Evolutionary conservation across 805 yeast genomes (phyloP).

Genomic region (Yamadazyma paraphyllophila): DNA sequence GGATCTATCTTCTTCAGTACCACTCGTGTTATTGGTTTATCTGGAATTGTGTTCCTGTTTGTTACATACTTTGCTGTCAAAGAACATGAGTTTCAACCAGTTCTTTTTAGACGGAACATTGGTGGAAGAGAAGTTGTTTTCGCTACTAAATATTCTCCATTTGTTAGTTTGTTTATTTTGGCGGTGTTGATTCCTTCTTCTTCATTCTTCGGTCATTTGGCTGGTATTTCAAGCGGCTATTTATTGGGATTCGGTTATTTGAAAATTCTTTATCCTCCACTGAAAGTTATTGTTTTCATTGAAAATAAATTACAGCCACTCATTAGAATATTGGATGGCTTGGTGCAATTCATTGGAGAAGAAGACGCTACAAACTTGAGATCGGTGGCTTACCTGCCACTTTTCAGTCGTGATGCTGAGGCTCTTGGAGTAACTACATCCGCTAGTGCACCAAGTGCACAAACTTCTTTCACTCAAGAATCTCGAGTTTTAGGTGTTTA

Average conservation of each 20-base stretch:
- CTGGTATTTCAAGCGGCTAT: constrained; percentile 68
- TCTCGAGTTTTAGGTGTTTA: constrained; percentile 22
- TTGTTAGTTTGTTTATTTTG: constrained; percentile 47
- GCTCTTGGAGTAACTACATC: constrained; percentile 6
- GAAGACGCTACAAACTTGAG: constrained; percentile 52
- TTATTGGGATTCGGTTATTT: constrained; percentile 57
- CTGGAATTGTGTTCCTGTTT: constrained; percentile 73
- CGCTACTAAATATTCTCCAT: constrained; percentile 63
- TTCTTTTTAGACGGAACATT: constrained; percentile 26
- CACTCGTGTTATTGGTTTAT: constrained; percentile 60
- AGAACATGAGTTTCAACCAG: constrained; percentile 39
- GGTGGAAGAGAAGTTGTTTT: constrained; percentile 39
- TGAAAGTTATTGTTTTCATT: constrained; percentile 59
- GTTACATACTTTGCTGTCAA: constrained; percentile 57
- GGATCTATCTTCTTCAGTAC: constrained; percentile 52
- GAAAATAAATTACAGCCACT: constrained; percentile 52
- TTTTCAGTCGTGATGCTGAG: constrained; percentile 16
- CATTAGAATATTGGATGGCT: constrained; percentile 53
- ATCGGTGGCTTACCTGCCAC: constrained; percentile 27
- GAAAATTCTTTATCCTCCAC: constrained; percentile 62
- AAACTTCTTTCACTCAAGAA: constrained; percentile 16
- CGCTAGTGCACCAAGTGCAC: neutral
- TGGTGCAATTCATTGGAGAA: constrained; percentile 60
- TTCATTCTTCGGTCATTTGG: constrained; percentile 71
- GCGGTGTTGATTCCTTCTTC: constrained; percentile 61